These are phyloP conservation scores for Amoebophrya sp. DNA, from an alignment of 169 alveolate genomes.

Conservation along the genomic window DNA sequence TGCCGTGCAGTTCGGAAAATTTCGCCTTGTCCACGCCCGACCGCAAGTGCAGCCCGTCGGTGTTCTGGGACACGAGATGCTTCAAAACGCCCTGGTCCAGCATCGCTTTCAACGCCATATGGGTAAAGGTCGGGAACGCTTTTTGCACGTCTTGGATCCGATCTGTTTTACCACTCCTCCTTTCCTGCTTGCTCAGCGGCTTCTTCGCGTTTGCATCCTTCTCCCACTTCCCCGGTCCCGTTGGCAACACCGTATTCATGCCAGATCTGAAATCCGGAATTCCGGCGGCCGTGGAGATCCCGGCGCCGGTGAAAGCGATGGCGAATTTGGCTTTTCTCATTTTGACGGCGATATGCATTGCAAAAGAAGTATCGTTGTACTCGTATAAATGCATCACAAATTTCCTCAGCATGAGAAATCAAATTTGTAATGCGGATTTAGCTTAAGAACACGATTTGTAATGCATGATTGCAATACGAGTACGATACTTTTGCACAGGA, in stretches of 20 bases:
- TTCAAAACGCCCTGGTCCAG: background rate
- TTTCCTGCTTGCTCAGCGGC: background rate
- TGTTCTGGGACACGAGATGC: background rate
- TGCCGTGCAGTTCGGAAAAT: background rate
- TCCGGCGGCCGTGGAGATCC: conserved; percentile 6
- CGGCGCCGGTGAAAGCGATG: conserved; percentile 12
- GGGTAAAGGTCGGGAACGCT: background rate
- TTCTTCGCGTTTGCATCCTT: background rate
- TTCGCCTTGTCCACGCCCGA: background rate
- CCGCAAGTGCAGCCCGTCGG: background rate
- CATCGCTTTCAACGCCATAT: background rate
- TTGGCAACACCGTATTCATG: background rate
- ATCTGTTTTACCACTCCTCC: background rate
- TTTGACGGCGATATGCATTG: background rate
- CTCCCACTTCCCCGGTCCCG: background rate
- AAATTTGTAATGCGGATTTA: background rate
- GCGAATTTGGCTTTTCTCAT: background rate
- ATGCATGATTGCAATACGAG: background rate
- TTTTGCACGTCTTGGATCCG: background rate
- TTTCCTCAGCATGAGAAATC: background rate
- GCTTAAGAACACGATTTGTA: background rate
- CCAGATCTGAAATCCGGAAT: background rate
- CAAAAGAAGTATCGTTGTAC: background rate
- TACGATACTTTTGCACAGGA: background rate
- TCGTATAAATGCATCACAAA: background rate